A percentile compares a stretch with the other conserved stretches of the same genome.
These are phyloP conservation scores for Fragaria vesca DNA, from an alignment of 306 rosid species.

Conservation along the genomic window DNA sequence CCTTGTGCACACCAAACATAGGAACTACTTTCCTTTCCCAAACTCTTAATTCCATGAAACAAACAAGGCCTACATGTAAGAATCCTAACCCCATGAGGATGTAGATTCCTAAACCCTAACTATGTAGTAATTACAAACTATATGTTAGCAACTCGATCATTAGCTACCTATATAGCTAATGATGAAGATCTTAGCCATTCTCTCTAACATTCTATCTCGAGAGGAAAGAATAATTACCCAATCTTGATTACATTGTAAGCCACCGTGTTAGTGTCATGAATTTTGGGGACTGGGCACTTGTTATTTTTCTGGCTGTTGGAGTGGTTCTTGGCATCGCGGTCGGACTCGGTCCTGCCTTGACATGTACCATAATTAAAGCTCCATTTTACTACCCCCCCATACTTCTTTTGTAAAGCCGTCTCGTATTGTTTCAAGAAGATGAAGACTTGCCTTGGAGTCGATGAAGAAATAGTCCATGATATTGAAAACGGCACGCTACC, in stretches of 20 bases:
- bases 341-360: no score
- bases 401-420: not conserved
- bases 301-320: not conserved
- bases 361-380: not conserved
- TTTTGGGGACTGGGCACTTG: no score
- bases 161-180: no score
- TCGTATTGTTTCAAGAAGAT: not conserved
- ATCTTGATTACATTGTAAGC: not conserved
- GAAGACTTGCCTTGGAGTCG: not conserved
- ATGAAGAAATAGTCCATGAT: not conserved
- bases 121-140: not conserved
- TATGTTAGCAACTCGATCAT: not conserved
- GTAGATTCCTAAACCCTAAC: not conserved
- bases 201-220: not conserved
- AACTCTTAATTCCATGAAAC: no score
- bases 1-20: no score
- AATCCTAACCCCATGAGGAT: no score
- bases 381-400: not conserved
- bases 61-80: no score
- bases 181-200: not conserved
- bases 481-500: not conserved
- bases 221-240: not conserved
- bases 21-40: no score
- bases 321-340: not conserved
- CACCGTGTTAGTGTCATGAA: not conserved